Evolutionary conservation across 306 rosid species (phyloP), one percentile per base, ranked within the genome.

Genomic region (Cicer pinnatifidum): DNA sequence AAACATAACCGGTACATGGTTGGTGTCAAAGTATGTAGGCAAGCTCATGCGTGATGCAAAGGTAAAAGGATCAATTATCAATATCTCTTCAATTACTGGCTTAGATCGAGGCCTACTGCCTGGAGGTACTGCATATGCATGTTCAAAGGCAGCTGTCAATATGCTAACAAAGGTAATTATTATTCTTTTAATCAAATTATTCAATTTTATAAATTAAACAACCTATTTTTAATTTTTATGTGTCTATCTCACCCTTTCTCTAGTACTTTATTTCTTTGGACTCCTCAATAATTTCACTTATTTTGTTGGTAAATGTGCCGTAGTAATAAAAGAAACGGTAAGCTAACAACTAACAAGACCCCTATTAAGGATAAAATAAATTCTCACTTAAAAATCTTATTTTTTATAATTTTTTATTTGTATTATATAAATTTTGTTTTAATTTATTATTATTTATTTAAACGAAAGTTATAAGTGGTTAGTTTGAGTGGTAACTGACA

Each of bases 41-140:
- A 57, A 81, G 62, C 87, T 16, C 53, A 90, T 93, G 96, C 64
- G 85, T 41, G 88, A 85, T 40, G 70, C 89, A 1, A 46, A 71
- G 19, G 47, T 17, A 6, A 84, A 87, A 75, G 96, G 98, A n/a
- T 82, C 96, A 45, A 76, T 90, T 52, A 88, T 93, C 75, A 93
- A 90, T 57, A 83, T 93, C 41, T 67, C 96, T 72, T 93, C 98
- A 11, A 76, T 89, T 51, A 73, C 85, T 45, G 93, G 97, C 51
- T 19, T 19, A 45, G 37, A 80, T 45, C 86, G 96, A 16, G 96
- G 98, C 2, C 82, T 73, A 16, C 16, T 89, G 62, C 96, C 93
- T 33, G 98, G 98, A 9, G 79, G 5, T 41, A 69, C 40, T 61
- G 96, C 93, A 7, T 93, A 93, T 81, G 46, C 85, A 15, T 39